Evolutionary conservation across 345 rosid species (phyloP).

Genomic region (Zanthoxylum bungeanum): DNA sequence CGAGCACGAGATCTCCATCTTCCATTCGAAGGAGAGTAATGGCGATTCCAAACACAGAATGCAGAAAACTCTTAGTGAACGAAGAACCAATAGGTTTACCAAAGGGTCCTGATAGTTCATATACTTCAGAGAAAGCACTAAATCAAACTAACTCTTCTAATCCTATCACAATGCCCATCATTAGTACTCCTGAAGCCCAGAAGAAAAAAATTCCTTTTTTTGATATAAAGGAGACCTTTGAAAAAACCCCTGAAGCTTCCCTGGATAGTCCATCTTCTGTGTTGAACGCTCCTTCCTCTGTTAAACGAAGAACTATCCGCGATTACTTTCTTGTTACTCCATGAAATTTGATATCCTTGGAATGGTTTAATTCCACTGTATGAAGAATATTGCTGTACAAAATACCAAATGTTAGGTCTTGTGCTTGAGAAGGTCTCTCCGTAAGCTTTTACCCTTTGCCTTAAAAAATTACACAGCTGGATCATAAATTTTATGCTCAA

Average conservation of each 20-base stretch:
- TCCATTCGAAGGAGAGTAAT: conserved; percentile 67
- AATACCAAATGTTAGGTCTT: background rate
- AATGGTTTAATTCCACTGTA: background rate
- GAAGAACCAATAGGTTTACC: conserved; percentile 25
- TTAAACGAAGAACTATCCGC: conserved; percentile 78
- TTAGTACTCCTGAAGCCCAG: conserved; percentile 57
- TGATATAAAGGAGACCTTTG: conserved; percentile 35
- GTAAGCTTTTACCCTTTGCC: background rate
- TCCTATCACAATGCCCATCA: conserved; percentile 21
- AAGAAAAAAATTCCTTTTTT: conserved; percentile 26
- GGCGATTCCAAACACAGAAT: conserved; percentile 51
- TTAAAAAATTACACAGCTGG: background rate
- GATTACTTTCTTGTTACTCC: conserved; percentile 73
- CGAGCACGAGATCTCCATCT: conserved; percentile 42
- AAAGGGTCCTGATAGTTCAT: conserved; percentile 25
- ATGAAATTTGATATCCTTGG: background rate
- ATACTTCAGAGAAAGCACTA: conserved; percentile 23
- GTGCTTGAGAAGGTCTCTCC: background rate
- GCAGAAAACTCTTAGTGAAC: conserved; percentile 32
- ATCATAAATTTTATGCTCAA: background rate
- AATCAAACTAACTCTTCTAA: conserved; percentile 20
- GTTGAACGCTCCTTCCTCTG: conserved; percentile 76
- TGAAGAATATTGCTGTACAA: conserved; percentile 2
- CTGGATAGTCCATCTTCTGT: conserved; percentile 78
- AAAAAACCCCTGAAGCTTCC: conserved; percentile 54